Evolutionary conservation across 2,329 filamentous ascomycete species (phyloP).

Genomic region (Aspergillus pseudoviridinutans): DNA sequence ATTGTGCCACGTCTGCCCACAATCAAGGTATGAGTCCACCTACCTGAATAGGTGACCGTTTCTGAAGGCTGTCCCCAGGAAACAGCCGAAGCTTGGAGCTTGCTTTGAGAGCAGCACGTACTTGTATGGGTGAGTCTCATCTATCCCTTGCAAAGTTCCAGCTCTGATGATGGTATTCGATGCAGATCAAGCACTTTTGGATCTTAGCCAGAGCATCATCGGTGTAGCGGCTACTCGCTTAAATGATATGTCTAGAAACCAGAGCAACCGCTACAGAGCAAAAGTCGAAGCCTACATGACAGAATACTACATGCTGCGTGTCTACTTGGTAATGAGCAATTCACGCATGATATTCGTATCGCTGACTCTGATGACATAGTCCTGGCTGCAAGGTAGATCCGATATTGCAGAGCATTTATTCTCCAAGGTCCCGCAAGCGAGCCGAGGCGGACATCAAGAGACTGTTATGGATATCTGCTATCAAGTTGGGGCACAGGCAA

Average conservation of each 20-base stretch:
- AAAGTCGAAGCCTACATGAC: constrained; percentile 27
- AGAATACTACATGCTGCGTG: constrained; percentile 65
- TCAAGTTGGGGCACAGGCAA: constrained; percentile 64
- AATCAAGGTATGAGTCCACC: constrained; percentile 7
- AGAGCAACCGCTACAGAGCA: constrained; percentile 5
- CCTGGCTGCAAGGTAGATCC: constrained; percentile 68
- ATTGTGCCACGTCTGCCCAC: constrained; percentile 42
- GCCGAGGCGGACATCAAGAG: constrained; percentile 42
- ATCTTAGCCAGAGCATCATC: constrained; percentile 58
- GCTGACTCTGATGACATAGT: constrained; percentile 44
- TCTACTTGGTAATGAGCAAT: constrained; percentile 54
- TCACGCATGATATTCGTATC: neutral
- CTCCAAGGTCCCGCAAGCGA: constrained; percentile 49
- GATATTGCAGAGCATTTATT: constrained; percentile 79
- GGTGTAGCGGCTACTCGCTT: constrained; percentile 61
- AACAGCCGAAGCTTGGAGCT: constrained; percentile 60
- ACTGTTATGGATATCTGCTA: constrained; percentile 65
- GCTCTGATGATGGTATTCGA: neutral
- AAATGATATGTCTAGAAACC: constrained; percentile 21
- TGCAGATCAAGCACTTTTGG: constrained; percentile 51
- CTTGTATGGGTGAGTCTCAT: constrained; percentile 54
- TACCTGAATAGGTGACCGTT: neutral
- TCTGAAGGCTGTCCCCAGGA: constrained; percentile 23
- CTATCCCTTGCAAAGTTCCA: neutral
- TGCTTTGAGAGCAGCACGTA: constrained; percentile 61